Conservation (phyloP, 2,329 filamentous ascomycete genomes). For the Aspergillus felis region DNA sequence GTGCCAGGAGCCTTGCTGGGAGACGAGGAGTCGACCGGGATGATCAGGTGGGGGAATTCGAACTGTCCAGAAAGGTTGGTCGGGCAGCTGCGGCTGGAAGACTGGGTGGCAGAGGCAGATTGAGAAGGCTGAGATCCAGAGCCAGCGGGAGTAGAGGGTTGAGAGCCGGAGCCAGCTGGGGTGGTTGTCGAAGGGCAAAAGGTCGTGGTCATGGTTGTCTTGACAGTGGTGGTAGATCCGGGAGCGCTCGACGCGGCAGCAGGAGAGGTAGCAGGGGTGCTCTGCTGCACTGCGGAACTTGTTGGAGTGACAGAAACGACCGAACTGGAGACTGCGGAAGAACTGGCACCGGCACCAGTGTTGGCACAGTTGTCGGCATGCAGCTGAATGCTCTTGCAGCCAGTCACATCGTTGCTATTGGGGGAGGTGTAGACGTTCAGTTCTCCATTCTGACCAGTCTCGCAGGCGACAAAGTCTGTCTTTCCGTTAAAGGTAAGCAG, state of each 20-base stretch:
- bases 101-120: conserved; percentile 5
- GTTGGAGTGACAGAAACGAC: neutral
- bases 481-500: conserved; percentile 50
- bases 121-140: conserved; percentile 3
- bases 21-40: conserved; percentile 54
- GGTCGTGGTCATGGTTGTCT: conserved; percentile 19
- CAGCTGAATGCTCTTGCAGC: conserved; percentile 32
- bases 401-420: conserved; percentile 27
- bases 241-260: conserved; percentile 7
- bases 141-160: neutral
- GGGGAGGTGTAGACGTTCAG: conserved; percentile 41
- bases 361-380: conserved; percentile 36
- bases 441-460: conserved; percentile 44
- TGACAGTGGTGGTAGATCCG: conserved; percentile 8
- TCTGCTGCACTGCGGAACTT: conserved; percentile 1
- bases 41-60: conserved; percentile 60
- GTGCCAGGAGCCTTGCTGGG: conserved; percentile 53
- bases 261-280: conserved; percentile 4
- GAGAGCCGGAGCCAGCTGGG: neutral
- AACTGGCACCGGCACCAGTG: conserved; percentile 14
- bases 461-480: conserved; percentile 58
- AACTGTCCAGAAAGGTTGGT: conserved; percentile 45
- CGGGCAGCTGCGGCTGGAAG: conserved; percentile 37
- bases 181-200: conserved; percentile 15
- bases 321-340: conserved; percentile 3